Conservation (phyloP, 2,329 filamentous ascomycete species). For the Penicillium paneum region DNA sequence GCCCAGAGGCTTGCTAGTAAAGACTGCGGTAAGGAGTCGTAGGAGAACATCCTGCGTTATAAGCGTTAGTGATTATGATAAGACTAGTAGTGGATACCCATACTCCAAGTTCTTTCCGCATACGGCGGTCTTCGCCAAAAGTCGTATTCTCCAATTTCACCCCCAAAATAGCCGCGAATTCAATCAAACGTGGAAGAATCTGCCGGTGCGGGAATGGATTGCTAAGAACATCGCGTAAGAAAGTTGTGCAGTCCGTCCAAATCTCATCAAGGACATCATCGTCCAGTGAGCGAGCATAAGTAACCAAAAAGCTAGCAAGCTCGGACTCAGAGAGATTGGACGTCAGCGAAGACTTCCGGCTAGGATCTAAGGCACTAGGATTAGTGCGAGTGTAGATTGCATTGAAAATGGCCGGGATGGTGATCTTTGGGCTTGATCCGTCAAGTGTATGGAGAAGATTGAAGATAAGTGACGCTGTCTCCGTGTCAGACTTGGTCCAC, state of each 20-base stretch:
- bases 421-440: slow-evolving; percentile 83
- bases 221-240: slow-evolving; percentile 80
- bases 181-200: slow-evolving; percentile 77
- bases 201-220: slow-evolving; percentile 96
- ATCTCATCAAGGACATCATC: slow-evolving; percentile 99
- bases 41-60: slow-evolving; percentile 74
- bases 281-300: slow-evolving; percentile 84
- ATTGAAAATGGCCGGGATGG: slow-evolving; percentile 91
- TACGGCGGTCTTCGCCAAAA: slow-evolving; percentile 88
- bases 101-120: slow-evolving; percentile 85
- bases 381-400: slow-evolving; percentile 94
- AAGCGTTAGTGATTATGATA: slow-evolving; percentile 19
- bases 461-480: slow-evolving; percentile 66
- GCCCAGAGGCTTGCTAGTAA: slow-evolving; percentile 79
- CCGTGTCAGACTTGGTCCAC: slow-evolving; percentile 61
- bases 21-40: slow-evolving; percentile 83
- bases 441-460: slow-evolving; percentile 87
- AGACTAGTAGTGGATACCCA: slow-evolving; percentile 36
- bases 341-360: slow-evolving; percentile 81
- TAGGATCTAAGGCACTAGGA: slow-evolving; percentile 70
- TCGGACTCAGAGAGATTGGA: slow-evolving; percentile 80
- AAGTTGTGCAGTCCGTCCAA: slow-evolving; percentile 90
- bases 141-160: slow-evolving; percentile 98
- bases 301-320: slow-evolving; percentile 81
- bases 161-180: slow-evolving; percentile 84